Base-by-base conservation (phyloP, 352 stramenopile genomes). In the Phytophthora sp. region DNA sequence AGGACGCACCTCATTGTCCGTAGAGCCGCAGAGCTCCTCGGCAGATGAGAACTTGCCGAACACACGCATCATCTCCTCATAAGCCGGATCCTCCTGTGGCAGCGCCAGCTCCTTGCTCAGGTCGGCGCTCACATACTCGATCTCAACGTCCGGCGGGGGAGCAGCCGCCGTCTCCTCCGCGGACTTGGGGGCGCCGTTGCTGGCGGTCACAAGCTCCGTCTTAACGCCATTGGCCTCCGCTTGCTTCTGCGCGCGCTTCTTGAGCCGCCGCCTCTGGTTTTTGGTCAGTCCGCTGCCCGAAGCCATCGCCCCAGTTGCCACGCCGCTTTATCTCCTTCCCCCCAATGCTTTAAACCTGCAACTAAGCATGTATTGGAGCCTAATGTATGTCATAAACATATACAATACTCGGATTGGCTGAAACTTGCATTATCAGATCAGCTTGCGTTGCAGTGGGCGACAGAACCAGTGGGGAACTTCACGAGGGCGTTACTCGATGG, bases 21-120 rank as follows among this genome's bases (percentile, higher is more conserved):
- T 81, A 20, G 75, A 70, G 9, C 80, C 84, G 47, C 83, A 93
- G 7, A 95, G 74, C 42, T 95, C 88, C 50, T 97, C 89, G 1
- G 86, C 84, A 0, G 81, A 88, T 51, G 82, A 86, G 41, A 96
- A 95, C 62, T 87, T 92, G 51, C 85, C 74, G 41, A 97, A 97
- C 27, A 98, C 86, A 41, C 92, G 81, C 72, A 90, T 89, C 60
- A 98, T 95, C 66, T 97, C 87, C 41, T 90, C 85, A 47, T 92
- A 90, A 15, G 74, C 72, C 1, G 84, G 81, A 27, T 94, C 86
- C 42, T 93, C 84, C 44, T 77, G 62, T 1, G 75, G 71, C 27
- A 93, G 58, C 57, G 73, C 73, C 16, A 91, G 72, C 41, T 92
- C 82, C 52, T 88, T 80, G 57, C 81, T 81, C 24, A 89, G 55